phyloP scores from a whole-genome alignment of 2,329 filamentous ascomycete species.

The Colletotrichum endophyticum region DNA sequence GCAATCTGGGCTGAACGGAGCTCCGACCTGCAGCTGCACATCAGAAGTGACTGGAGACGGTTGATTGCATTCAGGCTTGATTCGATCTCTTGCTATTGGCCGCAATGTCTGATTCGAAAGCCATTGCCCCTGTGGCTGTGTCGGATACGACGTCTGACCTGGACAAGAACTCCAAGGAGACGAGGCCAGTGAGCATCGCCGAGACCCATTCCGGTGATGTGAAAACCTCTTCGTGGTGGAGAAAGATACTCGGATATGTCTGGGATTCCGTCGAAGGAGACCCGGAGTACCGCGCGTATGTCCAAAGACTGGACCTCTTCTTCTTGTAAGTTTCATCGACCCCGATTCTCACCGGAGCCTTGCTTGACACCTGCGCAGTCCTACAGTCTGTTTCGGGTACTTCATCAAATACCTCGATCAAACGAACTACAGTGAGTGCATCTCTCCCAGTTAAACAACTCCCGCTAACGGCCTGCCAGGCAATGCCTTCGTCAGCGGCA shows the following conservation, averaged over 20 bases:
- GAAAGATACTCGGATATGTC: not conserved
- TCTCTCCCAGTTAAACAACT: not conserved
- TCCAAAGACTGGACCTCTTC: slow-evolving; percentile 3
- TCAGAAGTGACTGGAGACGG: not conserved
- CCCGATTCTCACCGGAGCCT: not conserved
- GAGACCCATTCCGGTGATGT: not conserved
- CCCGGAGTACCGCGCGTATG: not conserved
- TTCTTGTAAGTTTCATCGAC: not conserved
- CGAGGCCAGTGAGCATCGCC: not conserved
- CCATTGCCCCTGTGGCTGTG: not conserved
- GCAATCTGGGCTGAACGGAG: not conserved
- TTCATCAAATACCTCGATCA: slow-evolving; percentile 29
- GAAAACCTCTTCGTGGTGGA: not conserved
- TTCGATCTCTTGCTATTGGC: not conserved
- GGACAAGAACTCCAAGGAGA: not conserved
- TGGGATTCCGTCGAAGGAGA: slow-evolving; percentile 9
- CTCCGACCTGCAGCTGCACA: not conserved
- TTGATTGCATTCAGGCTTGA: not conserved
- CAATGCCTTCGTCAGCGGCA: slow-evolving; percentile 30
- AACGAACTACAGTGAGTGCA: slow-evolving; percentile 30
- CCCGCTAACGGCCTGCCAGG: not conserved
- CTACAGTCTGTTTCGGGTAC: slow-evolving; percentile 1
- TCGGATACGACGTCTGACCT: not conserved
- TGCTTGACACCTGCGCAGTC: not conserved
- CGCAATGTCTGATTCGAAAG: not conserved